phyloP scores from a whole-genome alignment of 2,329 filamentous ascomycete genomes.

The Cordyceps javanica region DNA sequence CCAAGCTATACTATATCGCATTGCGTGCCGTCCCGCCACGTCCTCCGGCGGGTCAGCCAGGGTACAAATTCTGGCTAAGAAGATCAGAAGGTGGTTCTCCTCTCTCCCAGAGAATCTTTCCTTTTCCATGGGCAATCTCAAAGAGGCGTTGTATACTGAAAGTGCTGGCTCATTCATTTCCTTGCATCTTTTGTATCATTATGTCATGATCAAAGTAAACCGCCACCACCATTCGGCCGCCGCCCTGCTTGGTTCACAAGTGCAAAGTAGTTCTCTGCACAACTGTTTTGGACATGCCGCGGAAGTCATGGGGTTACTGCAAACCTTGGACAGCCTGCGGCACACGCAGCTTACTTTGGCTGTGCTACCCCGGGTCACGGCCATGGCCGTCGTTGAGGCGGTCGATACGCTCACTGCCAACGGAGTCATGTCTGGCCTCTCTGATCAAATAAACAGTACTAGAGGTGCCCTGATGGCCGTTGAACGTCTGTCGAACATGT shows the following conservation, averaged over 20 bases:
- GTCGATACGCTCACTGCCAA: constrained; percentile 61
- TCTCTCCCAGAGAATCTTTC: constrained; percentile 49
- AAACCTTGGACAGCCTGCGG: constrained; percentile 33
- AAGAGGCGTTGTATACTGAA: constrained; percentile 46
- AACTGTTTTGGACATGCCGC: constrained; percentile 46
- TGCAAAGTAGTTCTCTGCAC: constrained; percentile 39
- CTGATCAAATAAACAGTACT: constrained; percentile 48
- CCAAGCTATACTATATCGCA: constrained; percentile 48
- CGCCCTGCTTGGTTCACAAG: constrained; percentile 31
- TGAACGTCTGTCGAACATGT: constrained; percentile 49
- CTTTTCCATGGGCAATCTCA: constrained; percentile 52
- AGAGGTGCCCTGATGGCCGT: constrained; percentile 47
- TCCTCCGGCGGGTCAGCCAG: constrained; percentile 23
- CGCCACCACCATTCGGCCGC: constrained; percentile 50
- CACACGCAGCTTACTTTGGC: constrained; percentile 25
- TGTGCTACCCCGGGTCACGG: constrained; percentile 55
- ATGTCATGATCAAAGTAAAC: constrained; percentile 58
- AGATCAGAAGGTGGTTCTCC: constrained; percentile 52
- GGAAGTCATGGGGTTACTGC: constrained; percentile 42
- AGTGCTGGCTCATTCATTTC: constrained; percentile 53
- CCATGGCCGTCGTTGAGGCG: constrained; percentile 56
- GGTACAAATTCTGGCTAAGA: constrained; percentile 42
- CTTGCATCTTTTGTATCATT: constrained; percentile 62
- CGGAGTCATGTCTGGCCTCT: constrained; percentile 45
- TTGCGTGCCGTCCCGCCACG: constrained; percentile 24